These are phyloP conservation scores for Herpetospermum pedunculosum DNA, from an alignment of 306 rosid species.

Conservation along the genomic window DNA sequence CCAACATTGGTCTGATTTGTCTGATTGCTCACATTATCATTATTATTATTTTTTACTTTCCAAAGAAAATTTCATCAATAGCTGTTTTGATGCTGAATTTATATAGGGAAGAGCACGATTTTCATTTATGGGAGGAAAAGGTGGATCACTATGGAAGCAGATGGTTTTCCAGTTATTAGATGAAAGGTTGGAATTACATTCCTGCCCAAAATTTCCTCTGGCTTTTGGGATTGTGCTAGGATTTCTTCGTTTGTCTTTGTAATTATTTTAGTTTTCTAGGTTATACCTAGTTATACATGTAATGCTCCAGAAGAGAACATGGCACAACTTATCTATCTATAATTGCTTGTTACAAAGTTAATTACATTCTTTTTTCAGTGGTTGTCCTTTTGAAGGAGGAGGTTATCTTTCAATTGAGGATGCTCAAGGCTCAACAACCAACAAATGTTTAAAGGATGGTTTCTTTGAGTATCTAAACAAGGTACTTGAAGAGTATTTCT, in stretches of 20 bases:
- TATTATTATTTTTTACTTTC: not conserved
- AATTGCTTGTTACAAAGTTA: not conserved
- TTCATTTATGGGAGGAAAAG: conserved; percentile 95
- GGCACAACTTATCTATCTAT: not conserved
- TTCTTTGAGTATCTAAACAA: conserved; percentile 70
- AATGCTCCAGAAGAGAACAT: not conserved
- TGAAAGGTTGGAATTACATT: conserved; percentile 42
- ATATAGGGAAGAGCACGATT: conserved; percentile 80
- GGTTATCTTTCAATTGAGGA: conserved; percentile 69
- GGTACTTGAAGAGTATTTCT: conserved; percentile 35
- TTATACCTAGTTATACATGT: not conserved
- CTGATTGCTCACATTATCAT: not conserved
- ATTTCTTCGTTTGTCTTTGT: not conserved
- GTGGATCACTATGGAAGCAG: conserved; percentile 92
- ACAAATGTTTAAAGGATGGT: conserved; percentile 59
- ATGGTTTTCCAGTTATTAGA: conserved; percentile 60
- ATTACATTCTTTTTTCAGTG: conserved; percentile 35
- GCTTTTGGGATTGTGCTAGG: not conserved
- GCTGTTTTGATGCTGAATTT: conserved; percentile 10
- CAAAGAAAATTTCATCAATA: not conserved
- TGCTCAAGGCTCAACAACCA: conserved; percentile 41
- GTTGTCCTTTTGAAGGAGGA: conserved; percentile 36
- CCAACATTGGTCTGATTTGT: not conserved
- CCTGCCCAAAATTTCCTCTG: not conserved
- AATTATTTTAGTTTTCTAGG: not conserved